Evolutionary conservation across 768 basidiomycete species (phyloP).

Genomic region (Pulveroboletus frians): DNA sequence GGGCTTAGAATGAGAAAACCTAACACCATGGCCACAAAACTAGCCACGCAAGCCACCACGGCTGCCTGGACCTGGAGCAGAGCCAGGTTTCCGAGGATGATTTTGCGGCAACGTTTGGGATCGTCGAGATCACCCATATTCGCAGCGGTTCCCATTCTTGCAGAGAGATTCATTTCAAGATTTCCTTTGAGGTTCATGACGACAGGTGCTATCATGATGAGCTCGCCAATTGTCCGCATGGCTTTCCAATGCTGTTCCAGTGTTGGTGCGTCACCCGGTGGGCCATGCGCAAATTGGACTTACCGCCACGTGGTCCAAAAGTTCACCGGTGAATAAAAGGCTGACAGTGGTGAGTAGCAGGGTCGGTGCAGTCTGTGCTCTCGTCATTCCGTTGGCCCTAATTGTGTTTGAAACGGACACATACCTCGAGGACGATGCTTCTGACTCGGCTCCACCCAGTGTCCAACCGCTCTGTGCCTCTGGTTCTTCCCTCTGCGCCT

Average conservation of each 20-base stretch:
- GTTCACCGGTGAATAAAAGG: slow-evolving; percentile 84
- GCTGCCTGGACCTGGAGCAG: slow-evolving; percentile 93
- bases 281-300: slow-evolving; percentile 22
- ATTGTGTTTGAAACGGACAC: slow-evolving; percentile 14
- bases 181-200: slow-evolving; percentile 96
- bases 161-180: slow-evolving; percentile 97
- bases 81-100: slow-evolving; percentile 77
- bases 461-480: slow-evolving; percentile 23
- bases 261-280: slow-evolving; percentile 4
- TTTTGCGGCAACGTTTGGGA: slow-evolving; percentile 49
- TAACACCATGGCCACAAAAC: slow-evolving; percentile 68
- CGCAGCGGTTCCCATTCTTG: slow-evolving; percentile 89
- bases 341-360: slow-evolving; percentile 80
- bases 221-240: slow-evolving; percentile 85
- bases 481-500: slow-evolving; percentile 26
- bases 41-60: slow-evolving; percentile 82
- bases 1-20: slow-evolving; percentile 53
- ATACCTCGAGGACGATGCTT: slow-evolving; percentile 68
- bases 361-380: slow-evolving; percentile 73
- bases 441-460: slow-evolving; percentile 51
- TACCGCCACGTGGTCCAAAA: slow-evolving; percentile 83
- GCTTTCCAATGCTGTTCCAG: slow-evolving; percentile 74
- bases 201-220: slow-evolving; percentile 95
- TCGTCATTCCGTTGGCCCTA: slow-evolving; percentile 1
- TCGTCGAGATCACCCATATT: slow-evolving; percentile 91